phyloP scores from a whole-genome alignment of 140 eudicot genomes.

The Anethum foeniculum region DNA sequence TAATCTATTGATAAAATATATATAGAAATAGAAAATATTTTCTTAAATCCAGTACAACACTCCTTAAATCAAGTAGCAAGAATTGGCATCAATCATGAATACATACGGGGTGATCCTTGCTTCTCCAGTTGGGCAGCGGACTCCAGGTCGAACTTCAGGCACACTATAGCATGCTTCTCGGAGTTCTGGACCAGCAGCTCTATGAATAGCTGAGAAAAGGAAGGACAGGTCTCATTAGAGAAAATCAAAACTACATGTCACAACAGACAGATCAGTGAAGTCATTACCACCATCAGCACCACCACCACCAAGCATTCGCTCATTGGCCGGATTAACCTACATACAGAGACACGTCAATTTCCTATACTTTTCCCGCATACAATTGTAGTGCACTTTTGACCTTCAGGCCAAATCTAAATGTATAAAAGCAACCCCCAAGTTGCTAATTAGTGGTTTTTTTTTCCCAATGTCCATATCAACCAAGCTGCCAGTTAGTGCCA shows the following conservation, averaged over 20 bases:
- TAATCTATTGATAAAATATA: background rate
- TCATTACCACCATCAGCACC: constrained; percentile 95
- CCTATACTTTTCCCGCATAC: background rate
- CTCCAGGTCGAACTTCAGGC: constrained; percentile 78
- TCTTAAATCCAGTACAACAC: background rate
- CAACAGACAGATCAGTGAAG: constrained; percentile 3
- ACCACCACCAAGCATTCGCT: constrained; percentile 97
- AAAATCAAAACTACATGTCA: background rate
- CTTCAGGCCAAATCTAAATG: background rate
- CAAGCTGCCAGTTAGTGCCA: background rate
- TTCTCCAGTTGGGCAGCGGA: constrained; percentile 97
- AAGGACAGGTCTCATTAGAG: background rate
- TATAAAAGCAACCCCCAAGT: background rate
- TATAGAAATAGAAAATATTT: background rate
- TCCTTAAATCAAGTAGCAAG: background rate
- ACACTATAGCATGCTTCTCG: constrained; percentile 73
- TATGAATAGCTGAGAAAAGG: constrained; percentile 58
- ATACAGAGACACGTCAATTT: constrained; percentile 8
- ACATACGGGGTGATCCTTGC: constrained; percentile 90
- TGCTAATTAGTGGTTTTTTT: background rate
- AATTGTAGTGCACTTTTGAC: background rate
- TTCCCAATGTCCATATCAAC: background rate
- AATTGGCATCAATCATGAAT: background rate
- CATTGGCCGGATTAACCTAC: constrained; percentile 97
- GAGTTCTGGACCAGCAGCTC: constrained; percentile 91